Evolutionary conservation across 192 early-diverging fungal genomes (phyloP), one percentile per base, ranked within the genome.

Genomic region (Allomyces macrogynus): DNA sequence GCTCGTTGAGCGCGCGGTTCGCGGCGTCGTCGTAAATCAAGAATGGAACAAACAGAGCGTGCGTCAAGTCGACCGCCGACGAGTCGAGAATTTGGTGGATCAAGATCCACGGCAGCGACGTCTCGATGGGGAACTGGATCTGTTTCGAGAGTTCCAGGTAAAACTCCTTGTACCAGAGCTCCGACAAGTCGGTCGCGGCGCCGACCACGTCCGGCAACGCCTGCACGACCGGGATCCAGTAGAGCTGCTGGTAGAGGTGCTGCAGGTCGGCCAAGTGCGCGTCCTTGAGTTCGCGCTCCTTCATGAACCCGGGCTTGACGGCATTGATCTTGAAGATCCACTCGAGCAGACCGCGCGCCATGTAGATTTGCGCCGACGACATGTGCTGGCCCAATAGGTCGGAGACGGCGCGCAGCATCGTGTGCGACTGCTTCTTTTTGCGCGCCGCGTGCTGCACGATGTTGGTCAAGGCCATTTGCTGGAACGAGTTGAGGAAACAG

Each of bases 141-240:
- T 79, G 22, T 43, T 77, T 69, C 67, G 70, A 70, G 2, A 81
- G 62, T 57, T 81, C 80, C 62, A 81, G 69, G 60, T 77, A 81
- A 63, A 81, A 81, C 63, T 81, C 80, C 63, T 77, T 80, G 64
- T 74, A 79, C 80, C 80, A 81, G 24, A 81, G 65, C 25, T 77
- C 70, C 16, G 78, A 70, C 14, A 81, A 62, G 60, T 81, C 68
- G 1, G 14, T 11, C 22, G 60, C 49, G 11, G 32, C 62, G 16
- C 27, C 63, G 23, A 62, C 25, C 18, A 22, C 62, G 7, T 60
- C 65, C 42, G 11, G 24, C n/a, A 14, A 26, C 16, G 5, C 25
- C 12, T 42, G 23, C 11, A 11, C 57, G 54, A 67, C 24, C 25
- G 14, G 16, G 11, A 10, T 69, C 42, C 62, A 61, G 32, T 61